Percentiles rank a stretch among this genome's conserved stretches.
phyloP scores from a whole-genome alignment of 352 stramenopile genomes.

The Globisporangium emineosum region DNA sequence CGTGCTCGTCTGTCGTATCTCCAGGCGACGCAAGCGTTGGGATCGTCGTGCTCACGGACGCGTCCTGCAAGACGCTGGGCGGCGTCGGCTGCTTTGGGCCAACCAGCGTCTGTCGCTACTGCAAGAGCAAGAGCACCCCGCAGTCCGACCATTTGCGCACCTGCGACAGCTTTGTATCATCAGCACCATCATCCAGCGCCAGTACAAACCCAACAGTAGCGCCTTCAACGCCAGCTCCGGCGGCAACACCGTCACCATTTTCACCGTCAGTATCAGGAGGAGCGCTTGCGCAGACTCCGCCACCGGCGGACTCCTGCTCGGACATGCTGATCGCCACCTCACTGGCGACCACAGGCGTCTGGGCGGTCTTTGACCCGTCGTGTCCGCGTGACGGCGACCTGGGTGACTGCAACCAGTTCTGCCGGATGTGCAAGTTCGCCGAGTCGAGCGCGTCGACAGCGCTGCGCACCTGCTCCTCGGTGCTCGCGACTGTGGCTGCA shows the following conservation, averaged over 20 bases:
- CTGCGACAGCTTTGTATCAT: conserved; percentile 2
- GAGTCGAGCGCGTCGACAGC: conserved; percentile 9
- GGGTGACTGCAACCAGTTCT: conserved; percentile 14
- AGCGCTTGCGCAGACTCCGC: not conserved
- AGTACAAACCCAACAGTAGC: not conserved
- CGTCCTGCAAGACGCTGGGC: conserved; percentile 17
- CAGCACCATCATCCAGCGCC: not conserved
- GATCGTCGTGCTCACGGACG: conserved; percentile 28
- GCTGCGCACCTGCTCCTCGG: not conserved
- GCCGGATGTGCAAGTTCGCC: conserved; percentile 15
- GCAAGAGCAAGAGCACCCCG: conserved; percentile 24
- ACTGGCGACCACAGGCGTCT: not conserved
- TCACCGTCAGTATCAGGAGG: not conserved
- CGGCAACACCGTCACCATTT: not conserved
- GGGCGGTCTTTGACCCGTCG: conserved; percentile 12
- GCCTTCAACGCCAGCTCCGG: not conserved
- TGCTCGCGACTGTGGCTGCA: not conserved
- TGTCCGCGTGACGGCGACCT: conserved; percentile 7
- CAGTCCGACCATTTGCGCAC: conserved; percentile 23
- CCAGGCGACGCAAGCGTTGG: conserved; percentile 22
- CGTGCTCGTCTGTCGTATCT: conserved; percentile 6
- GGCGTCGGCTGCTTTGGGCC: conserved; percentile 33
- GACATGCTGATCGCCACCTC: not conserved
- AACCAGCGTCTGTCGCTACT: conserved; percentile 32
- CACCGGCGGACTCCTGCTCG: conserved; percentile 7